A percentile compares a stretch with the other conserved stretches of the same genome.
Evolutionary conservation across 495 filamentous ascomycete genomes (phyloP).

Genomic region (Haplographium delicatum): DNA sequence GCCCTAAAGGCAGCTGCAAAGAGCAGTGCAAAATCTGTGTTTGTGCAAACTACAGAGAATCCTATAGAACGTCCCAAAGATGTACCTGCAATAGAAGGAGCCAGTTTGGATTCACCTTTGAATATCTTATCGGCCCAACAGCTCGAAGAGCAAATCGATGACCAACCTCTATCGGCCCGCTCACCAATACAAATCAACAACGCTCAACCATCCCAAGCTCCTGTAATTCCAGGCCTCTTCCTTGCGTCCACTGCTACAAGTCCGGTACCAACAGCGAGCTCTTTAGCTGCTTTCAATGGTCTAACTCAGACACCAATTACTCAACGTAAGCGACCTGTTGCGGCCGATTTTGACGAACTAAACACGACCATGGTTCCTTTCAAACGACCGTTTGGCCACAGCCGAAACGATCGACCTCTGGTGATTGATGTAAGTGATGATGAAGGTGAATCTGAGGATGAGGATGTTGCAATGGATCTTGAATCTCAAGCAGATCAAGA

Average conservation of each 20-base stretch:
- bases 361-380: conserved; percentile 34
- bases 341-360: conserved; percentile 71
- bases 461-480: conserved; percentile 29
- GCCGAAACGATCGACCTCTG: conserved; percentile 42
- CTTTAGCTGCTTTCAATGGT: background rate
- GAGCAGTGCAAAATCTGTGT: background rate
- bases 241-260: conserved; percentile 12
- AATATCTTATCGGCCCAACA: background rate
- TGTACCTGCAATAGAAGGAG: background rate
- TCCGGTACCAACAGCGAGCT: background rate
- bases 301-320: background rate
- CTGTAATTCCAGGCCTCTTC: conserved; percentile 25
- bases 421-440: conserved; percentile 75
- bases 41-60: background rate
- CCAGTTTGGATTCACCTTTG: background rate
- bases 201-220: conserved; percentile 2
- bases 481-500: conserved; percentile 38
- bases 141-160: background rate
- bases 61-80: background rate
- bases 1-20: conserved; percentile 25
- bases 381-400: conserved; percentile 60
- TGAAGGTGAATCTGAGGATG: conserved; percentile 24
- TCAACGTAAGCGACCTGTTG: conserved; percentile 75
- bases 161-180: background rate
- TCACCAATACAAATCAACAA: background rate